These are phyloP conservation scores for Scheffersomyces ergatensis DNA, from an alignment of 805 yeast species.

Conservation along the genomic window DNA sequence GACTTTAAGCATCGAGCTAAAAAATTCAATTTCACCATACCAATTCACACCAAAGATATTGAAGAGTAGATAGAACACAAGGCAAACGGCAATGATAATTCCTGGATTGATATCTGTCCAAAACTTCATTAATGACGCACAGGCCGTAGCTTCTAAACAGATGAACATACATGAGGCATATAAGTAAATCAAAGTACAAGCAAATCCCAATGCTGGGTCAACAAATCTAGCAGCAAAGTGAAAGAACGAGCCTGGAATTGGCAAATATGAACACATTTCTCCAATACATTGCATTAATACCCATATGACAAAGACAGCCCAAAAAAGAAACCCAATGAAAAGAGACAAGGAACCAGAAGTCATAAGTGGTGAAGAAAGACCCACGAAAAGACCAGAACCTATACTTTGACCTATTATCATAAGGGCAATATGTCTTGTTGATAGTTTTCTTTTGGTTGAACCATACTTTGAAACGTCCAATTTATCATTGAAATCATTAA, in stretches of 20 bases:
- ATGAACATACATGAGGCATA: constrained; percentile 32
- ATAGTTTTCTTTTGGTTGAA: constrained; percentile 24
- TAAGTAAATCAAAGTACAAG: constrained; percentile 29
- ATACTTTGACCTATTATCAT: constrained; percentile 34
- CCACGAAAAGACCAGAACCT: constrained; percentile 36
- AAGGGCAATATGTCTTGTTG: constrained; percentile 30
- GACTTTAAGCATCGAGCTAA: constrained; percentile 31
- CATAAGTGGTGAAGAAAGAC: constrained; percentile 27
- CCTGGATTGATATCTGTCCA: constrained; percentile 34
- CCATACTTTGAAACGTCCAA: constrained; percentile 27
- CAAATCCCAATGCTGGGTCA: constrained; percentile 36
- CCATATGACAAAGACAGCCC: constrained; percentile 29
- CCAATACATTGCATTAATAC: constrained; percentile 36
- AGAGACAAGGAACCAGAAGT: constrained; percentile 33
- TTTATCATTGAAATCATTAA: constrained; percentile 24
- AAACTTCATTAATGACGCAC: constrained; percentile 25
- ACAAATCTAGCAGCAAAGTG: constrained; percentile 34
- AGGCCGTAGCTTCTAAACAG: constrained; percentile 31
- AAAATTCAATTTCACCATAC: constrained; percentile 46
- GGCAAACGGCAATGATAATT: constrained; percentile 26
- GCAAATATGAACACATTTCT: constrained; percentile 36
- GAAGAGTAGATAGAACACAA: constrained; percentile 25
- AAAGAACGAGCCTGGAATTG: constrained; percentile 33
- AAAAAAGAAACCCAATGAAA: constrained; percentile 27
- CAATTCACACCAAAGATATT: constrained; percentile 29